Evolutionary conservation across 495 filamentous ascomycete genomes (phyloP).

Genomic region (Daldinia vernicosa): DNA sequence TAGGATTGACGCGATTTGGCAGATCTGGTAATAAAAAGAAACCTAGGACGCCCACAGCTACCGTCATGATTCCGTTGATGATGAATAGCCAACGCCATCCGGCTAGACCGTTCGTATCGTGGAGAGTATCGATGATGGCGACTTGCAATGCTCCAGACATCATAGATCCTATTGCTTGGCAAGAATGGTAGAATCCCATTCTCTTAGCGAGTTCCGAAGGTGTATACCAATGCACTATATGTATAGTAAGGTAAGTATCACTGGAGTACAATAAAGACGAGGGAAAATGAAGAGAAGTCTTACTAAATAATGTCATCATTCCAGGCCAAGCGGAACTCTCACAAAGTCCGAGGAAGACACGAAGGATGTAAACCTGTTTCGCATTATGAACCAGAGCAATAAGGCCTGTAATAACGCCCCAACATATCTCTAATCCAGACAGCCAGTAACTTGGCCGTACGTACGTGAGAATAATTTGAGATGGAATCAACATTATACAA

Average conservation of each 20-base stretch:
- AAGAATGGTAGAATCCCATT: conserved; percentile 56
- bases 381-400: conserved; percentile 45
- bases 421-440: conserved; percentile 53
- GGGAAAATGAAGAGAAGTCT: conserved; percentile 1
- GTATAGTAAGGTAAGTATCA: conserved; percentile 1
- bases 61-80: conserved; percentile 58
- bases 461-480: conserved; percentile 63
- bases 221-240: conserved; percentile 52
- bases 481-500: conserved; percentile 57
- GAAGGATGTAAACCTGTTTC: conserved; percentile 51
- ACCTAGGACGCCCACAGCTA: conserved; percentile 57
- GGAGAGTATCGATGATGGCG: conserved; percentile 59
- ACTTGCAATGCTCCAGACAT: conserved; percentile 61
- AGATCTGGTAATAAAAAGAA: conserved; percentile 62
- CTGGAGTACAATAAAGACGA: background rate
- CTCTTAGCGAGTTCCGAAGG: conserved; percentile 52
- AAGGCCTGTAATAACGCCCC: conserved; percentile 53
- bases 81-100: conserved; percentile 70
- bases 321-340: conserved; percentile 58
- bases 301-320: conserved; percentile 54
- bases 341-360: conserved; percentile 63
- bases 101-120: conserved; percentile 56
- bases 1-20: conserved; percentile 51
- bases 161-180: conserved; percentile 51
- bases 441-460: conserved; percentile 54